Evolutionary conservation across 495 filamentous ascomycete species (phyloP), one percentile per base, ranked within the genome.

Genomic region (Parmelia sp.): DNA sequence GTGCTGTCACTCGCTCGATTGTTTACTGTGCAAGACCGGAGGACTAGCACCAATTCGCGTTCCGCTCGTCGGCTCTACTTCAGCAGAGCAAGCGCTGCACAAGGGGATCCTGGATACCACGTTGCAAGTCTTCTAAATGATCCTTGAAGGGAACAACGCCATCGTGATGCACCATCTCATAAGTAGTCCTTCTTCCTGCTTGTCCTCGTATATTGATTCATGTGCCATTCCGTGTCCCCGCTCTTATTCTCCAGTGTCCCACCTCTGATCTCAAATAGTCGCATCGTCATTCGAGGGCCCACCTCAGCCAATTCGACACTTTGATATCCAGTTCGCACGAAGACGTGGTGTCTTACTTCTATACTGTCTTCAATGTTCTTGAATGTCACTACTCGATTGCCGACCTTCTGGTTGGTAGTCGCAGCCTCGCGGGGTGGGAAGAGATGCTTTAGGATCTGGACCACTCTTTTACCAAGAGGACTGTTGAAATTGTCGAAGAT

Each of bases 221-320:
- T 77, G 60, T 89, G 85, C 94, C 94, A 98, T 75, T 98, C 95
- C 39, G 90, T 84, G 79, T 97, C 95, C n/a, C 92, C 93, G 68
- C 91, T 90, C 68, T 95, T 96, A 70, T 93, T 95, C 71, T 97
- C 94, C 55, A 96, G 78, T 4, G 93, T 94, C n/a, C 94, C 93
- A 60, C 89, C 86, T 57, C 91, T 82, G 65, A 99, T 96, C 74
- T 96, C 91, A 76, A 97, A 99, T 33, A 92, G 81, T 70, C 89
- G 84, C 92, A 99, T 95, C 8, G 92, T 95, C 88, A 97, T 96
- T 62, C 94, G 81, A 7, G 94, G 94, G 0, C 94, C 94, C 49
- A 98, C 95, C 74, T 98, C 94, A 23, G 91, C 90, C 66, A 98
- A 76, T 76, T 97, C 93, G 15, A 97, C 92, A 65, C 87, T 89